Conservation (phyloP, 2,329 filamentous ascomycete genomes). For the Paraconiothyrium sp. region DNA sequence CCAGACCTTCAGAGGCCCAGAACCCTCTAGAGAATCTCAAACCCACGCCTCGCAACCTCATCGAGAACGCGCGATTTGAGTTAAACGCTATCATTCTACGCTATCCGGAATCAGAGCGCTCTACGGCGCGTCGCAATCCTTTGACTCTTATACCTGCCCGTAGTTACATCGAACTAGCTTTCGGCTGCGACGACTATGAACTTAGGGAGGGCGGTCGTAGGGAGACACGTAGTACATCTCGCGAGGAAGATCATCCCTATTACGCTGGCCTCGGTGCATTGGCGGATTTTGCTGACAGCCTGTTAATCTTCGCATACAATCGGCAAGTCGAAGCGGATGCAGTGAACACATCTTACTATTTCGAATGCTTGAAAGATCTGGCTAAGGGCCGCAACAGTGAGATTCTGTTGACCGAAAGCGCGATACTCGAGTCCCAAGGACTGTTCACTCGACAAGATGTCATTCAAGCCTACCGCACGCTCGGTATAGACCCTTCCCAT, state of each 20-base stretch:
- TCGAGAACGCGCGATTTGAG: slow-evolving; percentile 70
- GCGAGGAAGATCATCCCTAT: slow-evolving; percentile 53
- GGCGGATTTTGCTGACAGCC: slow-evolving; percentile 68
- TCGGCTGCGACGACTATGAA: slow-evolving; percentile 50
- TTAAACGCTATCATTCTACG: slow-evolving; percentile 62
- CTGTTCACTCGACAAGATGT: slow-evolving; percentile 67
- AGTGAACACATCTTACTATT: slow-evolving; percentile 66
- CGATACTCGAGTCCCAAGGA: slow-evolving; percentile 66
- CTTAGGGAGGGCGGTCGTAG: slow-evolving; percentile 32
- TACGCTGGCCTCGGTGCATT: slow-evolving; percentile 71
- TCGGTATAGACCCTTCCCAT: slow-evolving; percentile 61
- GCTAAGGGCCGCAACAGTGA: slow-evolving; percentile 65
- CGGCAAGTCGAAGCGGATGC: slow-evolving; percentile 67
- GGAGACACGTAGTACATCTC: slow-evolving; percentile 37
- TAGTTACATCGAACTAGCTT: slow-evolving; percentile 49
- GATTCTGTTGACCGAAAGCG: slow-evolving; percentile 66
- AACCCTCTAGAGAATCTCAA: slow-evolving; percentile 29
- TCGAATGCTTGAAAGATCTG: slow-evolving; percentile 71
- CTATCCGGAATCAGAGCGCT: slow-evolving; percentile 41
- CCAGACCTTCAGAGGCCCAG: slow-evolving; percentile 33
- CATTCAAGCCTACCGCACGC: slow-evolving; percentile 65
- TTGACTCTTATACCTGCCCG: slow-evolving; percentile 48
- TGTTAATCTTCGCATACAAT: slow-evolving; percentile 71
- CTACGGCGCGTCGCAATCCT: slow-evolving; percentile 39
- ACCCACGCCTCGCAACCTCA: slow-evolving; percentile 35